These are phyloP conservation scores for Exserohilum turcica DNA, from an alignment of 2,329 filamentous ascomycete genomes.

Conservation along the genomic window DNA sequence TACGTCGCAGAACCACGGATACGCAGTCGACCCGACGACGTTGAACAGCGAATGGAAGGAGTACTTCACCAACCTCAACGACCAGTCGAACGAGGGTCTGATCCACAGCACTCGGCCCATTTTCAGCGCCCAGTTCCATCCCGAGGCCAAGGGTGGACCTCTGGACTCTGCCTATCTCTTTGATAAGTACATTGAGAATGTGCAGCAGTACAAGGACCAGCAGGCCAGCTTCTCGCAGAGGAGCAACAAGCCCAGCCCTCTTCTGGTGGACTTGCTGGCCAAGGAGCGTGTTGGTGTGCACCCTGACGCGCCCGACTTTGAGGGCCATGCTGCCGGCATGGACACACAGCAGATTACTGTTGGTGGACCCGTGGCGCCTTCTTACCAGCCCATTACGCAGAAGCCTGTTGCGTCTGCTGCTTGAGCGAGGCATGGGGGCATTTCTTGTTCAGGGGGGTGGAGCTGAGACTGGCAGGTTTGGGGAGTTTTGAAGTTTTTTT, in stretches of 20 bases:
- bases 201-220: constrained; percentile 84
- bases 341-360: constrained; percentile 37
- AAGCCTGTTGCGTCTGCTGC: constrained; percentile 41
- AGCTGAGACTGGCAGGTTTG: neutral
- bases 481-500: neutral
- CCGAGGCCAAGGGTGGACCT: constrained; percentile 95
- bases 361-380: constrained; percentile 35
- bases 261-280: constrained; percentile 87
- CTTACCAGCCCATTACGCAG: constrained; percentile 39
- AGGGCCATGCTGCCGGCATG: constrained; percentile 36
- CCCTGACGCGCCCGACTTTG: constrained; percentile 46
- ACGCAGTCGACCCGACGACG: constrained; percentile 86
- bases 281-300: constrained; percentile 92
- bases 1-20: constrained; percentile 97
- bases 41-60: constrained; percentile 89
- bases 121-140: constrained; percentile 98
- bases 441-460: no score
- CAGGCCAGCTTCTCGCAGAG: constrained; percentile 74
- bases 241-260: constrained; percentile 84
- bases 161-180: constrained; percentile 96
- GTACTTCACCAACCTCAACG: constrained; percentile 98
- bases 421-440: constrained; percentile 10
- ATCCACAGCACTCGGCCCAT: constrained; percentile 96
- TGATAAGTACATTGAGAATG: constrained; percentile 91
- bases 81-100: constrained; percentile 96